phyloP scores from a whole-genome alignment of 2,329 filamentous ascomycete genomes.

The Arthrobotrys pseudoclavata region DNA sequence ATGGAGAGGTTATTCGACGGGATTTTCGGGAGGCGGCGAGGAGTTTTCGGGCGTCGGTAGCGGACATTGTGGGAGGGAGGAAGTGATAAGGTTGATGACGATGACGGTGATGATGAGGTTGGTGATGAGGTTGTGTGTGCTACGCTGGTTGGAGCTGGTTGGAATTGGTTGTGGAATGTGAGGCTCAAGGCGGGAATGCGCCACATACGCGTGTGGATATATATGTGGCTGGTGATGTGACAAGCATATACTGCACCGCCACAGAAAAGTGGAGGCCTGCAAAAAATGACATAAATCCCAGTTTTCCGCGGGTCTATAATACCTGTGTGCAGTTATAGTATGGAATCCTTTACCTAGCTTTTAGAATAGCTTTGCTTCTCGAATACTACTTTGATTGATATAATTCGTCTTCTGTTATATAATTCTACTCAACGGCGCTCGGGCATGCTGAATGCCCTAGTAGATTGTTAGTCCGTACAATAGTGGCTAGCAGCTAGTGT shows the following conservation, averaged over 20 bases:
- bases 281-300: no score
- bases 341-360: no score
- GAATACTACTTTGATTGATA: no score
- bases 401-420: no score
- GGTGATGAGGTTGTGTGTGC: constrained; percentile 16
- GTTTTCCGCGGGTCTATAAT: no score
- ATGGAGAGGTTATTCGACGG: constrained; percentile 78
- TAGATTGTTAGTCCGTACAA: no score
- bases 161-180: not conserved
- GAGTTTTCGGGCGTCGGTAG: constrained; percentile 84
- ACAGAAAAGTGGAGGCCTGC: no score
- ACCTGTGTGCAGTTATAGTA: no score
- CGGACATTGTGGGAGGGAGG: constrained; percentile 65
- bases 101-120: constrained; percentile 44
- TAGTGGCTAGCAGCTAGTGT: no score
- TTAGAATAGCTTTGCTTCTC: no score
- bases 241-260: constrained; percentile 15
- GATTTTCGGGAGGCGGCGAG: constrained; percentile 82
- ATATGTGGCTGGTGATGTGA: constrained; percentile 5
- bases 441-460: no score
- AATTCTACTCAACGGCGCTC: no score
- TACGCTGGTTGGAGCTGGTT: not conserved
- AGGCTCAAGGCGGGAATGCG: constrained; percentile 22
- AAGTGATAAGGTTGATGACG: constrained; percentile 7
- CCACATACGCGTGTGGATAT: constrained; percentile 14